These are phyloP conservation scores for Drechslerella coelobrocha DNA, from an alignment of 2,329 filamentous ascomycete species.

Conservation along the genomic window DNA sequence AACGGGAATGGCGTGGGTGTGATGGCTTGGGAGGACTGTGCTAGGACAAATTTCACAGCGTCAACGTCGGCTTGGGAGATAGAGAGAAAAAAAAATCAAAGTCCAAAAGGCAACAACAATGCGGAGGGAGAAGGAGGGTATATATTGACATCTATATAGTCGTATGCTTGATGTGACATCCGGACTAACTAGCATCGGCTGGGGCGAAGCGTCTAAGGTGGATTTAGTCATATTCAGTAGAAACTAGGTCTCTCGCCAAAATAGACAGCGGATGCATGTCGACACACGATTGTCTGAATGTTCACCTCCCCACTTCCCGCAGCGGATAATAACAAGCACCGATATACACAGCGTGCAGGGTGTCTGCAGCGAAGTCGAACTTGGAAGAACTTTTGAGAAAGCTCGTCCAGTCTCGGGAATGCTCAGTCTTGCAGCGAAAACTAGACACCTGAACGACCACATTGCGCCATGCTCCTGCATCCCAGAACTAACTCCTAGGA, in stretches of 20 bases:
- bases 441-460: no score
- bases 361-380: neutral
- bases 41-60: constrained; percentile 38
- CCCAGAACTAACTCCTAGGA: neutral
- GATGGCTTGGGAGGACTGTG: constrained; percentile 43
- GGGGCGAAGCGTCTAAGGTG: constrained; percentile 15
- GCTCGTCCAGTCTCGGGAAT: no score
- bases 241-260: neutral
- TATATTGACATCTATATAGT: constrained; percentile 42
- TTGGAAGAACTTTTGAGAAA: constrained; percentile 1
- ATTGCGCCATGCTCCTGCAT: neutral
- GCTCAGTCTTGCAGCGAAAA: no score
- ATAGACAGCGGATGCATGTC: neutral
- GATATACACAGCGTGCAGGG: neutral
- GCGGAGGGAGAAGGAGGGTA: constrained; percentile 46
- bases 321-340: neutral
- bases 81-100: constrained; percentile 24
- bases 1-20: constrained; percentile 31
- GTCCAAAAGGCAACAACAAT: constrained; percentile 27
- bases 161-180: constrained; percentile 12
- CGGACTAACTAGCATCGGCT: constrained; percentile 18
- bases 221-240: constrained; percentile 42
- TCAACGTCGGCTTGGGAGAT: constrained; percentile 25
- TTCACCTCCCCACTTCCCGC: constrained; percentile 1
- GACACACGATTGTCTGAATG: neutral